Evolutionary conservation across 176 grass and related monocot species (phyloP).

Genomic region (Pontederia crassipes): DNA sequence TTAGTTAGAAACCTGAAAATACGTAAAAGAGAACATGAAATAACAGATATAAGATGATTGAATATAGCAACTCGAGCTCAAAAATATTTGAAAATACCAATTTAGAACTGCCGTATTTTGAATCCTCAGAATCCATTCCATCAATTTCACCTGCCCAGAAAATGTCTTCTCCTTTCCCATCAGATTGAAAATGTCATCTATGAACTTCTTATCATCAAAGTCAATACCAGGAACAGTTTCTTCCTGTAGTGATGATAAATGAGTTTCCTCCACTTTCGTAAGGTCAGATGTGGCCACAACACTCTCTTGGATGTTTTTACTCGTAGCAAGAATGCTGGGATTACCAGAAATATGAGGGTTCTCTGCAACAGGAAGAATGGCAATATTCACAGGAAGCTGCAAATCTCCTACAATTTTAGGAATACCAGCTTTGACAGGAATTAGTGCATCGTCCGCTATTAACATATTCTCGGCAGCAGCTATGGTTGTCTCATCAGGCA

Average conservation of each 20-base stretch:
- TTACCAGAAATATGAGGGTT: not conserved
- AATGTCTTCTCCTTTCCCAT: slow-evolving; percentile 84
- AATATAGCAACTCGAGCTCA: slow-evolving; percentile 14
- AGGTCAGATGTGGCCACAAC: slow-evolving; percentile 25
- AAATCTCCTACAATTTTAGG: not conserved
- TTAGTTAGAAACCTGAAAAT: slow-evolving; percentile 72
- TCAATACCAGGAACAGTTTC: slow-evolving; percentile 34
- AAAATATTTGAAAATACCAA: slow-evolving; percentile 38
- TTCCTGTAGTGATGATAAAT: slow-evolving; percentile 24
- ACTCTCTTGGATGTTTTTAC: slow-evolving; percentile 11
- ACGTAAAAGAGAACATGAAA: slow-evolving; percentile 1
- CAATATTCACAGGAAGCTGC: not conserved
- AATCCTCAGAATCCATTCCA: slow-evolving; percentile 82
- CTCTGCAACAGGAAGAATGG: not conserved
- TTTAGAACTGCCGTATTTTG: slow-evolving; percentile 64
- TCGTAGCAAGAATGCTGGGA: slow-evolving; percentile 12
- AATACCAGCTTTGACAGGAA: too few species aligned
- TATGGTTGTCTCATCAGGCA: not conserved
- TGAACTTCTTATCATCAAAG: slow-evolving; percentile 77
- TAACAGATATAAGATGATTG: slow-evolving; percentile 14
- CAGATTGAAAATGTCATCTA: slow-evolving; percentile 73
- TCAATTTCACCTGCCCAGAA: slow-evolving; percentile 77
- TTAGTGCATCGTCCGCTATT: too few species aligned
- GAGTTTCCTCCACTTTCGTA: slow-evolving; percentile 24
- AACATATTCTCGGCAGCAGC: not conserved